phyloP scores from a whole-genome alignment of 2,329 filamentous ascomycete species.

The Epichloe brachyelytri region DNA sequence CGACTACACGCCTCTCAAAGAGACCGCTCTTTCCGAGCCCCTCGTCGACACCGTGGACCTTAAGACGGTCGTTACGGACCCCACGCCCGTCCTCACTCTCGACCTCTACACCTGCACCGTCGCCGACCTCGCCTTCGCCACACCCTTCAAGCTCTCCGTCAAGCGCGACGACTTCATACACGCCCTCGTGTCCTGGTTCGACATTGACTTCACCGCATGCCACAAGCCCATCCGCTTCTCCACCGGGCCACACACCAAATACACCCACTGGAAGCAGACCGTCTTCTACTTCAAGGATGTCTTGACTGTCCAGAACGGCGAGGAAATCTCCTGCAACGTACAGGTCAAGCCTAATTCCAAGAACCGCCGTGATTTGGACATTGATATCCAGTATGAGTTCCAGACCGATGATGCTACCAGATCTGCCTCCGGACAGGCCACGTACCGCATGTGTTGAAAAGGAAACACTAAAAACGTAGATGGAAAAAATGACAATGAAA shows the following conservation, averaged over 20 bases:
- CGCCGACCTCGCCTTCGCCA: constrained; percentile 71
- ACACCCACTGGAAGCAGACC: constrained; percentile 99
- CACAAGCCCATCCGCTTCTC: constrained; percentile 97
- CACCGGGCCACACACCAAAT: constrained; percentile 94
- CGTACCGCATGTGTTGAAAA: constrained; percentile 65
- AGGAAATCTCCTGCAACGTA: constrained; percentile 61
- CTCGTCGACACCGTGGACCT: constrained; percentile 96
- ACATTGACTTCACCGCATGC: constrained; percentile 96
- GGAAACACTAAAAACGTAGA: background rate
- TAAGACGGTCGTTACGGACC: constrained; percentile 93
- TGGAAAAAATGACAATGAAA: background rate
- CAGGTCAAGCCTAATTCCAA: constrained; percentile 81
- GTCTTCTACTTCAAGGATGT: constrained; percentile 96
- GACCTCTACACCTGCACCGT: constrained; percentile 86
- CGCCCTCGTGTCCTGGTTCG: constrained; percentile 95
- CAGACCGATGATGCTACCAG: constrained; percentile 63
- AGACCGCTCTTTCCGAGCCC: constrained; percentile 85
- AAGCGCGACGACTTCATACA: constrained; percentile 92
- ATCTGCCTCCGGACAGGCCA: constrained; percentile 52
- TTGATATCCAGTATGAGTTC: constrained; percentile 71
- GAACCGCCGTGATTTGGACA: constrained; percentile 91
- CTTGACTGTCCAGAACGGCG: constrained; percentile 78
- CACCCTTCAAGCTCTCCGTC: constrained; percentile 61
- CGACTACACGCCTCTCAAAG: constrained; percentile 87
- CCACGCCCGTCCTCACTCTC: constrained; percentile 69